Conservation (phyloP, 1,284 basidiomycete genomes). For the Papiliotrema nemorosa region DNA sequence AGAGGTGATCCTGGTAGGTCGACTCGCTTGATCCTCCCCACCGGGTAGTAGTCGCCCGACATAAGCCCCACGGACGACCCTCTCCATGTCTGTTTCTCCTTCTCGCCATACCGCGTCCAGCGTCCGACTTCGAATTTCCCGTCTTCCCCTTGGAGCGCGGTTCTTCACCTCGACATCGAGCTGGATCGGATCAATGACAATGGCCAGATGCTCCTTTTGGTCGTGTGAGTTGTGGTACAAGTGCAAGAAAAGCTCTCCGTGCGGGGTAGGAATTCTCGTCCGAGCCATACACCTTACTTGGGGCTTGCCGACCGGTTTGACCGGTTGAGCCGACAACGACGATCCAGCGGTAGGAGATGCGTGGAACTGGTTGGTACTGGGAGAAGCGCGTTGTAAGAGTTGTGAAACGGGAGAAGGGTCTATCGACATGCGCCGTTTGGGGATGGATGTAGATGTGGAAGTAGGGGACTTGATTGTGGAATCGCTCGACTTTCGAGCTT, state of each 20-base stretch:
- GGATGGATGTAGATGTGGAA: constrained; percentile 7
- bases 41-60: constrained; percentile 64
- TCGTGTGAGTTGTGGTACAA: constrained; percentile 75
- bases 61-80: constrained; percentile 90
- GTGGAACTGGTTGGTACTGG: constrained; percentile 21
- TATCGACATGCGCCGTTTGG: constrained; percentile 42
- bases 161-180: constrained; percentile 50
- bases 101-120: constrained; percentile 84
- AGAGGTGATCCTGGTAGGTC: constrained; percentile 2
- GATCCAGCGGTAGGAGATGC: background rate
- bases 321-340: background rate
- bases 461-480: background rate
- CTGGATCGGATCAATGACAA: constrained; percentile 90
- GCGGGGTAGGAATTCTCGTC: constrained; percentile 93
- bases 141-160: constrained; percentile 33
- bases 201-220: constrained; percentile 96
- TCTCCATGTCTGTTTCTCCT: constrained; percentile 87
- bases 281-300: constrained; percentile 76
- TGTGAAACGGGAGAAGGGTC: constrained; percentile 43
- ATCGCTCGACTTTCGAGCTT: background rate
- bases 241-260: constrained; percentile 90
- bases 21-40: constrained; percentile 31
- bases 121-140: constrained; percentile 69
- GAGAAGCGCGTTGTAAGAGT: constrained; percentile 35
- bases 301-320: constrained; percentile 10